A percentile compares a stretch with the other conserved stretches of the same genome.
Evolutionary conservation across 176 grass and related monocot species (phyloP).

Genomic region (Musa troglodytarum): DNA sequence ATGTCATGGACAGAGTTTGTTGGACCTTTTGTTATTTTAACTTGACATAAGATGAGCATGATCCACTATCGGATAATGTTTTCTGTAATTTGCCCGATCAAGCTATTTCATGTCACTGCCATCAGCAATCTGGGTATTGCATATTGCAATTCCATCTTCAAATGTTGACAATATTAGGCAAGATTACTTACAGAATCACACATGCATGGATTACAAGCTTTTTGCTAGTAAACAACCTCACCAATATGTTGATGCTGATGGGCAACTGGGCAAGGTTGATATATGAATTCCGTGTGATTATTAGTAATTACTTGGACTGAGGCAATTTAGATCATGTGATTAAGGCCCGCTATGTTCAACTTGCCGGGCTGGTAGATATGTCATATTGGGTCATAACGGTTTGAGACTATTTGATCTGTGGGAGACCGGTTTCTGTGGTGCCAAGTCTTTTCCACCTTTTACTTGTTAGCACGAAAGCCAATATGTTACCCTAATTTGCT

Average conservation of each 20-base stretch:
- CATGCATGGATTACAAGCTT: background rate
- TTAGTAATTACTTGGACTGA: background rate
- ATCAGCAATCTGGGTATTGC: background rate
- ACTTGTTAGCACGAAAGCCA: background rate
- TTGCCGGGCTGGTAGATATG: too few relatives aligned
- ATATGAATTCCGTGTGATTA: background rate
- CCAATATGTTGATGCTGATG: background rate
- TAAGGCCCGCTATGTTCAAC: background rate
- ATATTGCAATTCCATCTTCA: background rate
- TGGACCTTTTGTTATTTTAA: background rate
- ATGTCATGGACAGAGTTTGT: background rate
- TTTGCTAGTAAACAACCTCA: background rate
- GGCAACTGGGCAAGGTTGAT: too few relatives aligned
- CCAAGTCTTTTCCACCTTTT: background rate
- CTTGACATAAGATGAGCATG: background rate
- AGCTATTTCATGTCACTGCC: background rate
- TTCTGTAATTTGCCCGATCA: background rate
- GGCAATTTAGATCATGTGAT: background rate
- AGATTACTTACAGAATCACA: background rate
- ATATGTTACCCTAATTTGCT: background rate
- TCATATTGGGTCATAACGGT: too few relatives aligned
- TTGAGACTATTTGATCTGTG: too few relatives aligned
- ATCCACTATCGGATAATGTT: background rate
- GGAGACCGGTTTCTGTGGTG: too few relatives aligned
- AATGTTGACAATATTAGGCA: background rate